These are phyloP conservation scores for Sporothrix inflata DNA, from an alignment of 2,329 filamentous ascomycete genomes.

Conservation along the genomic window DNA sequence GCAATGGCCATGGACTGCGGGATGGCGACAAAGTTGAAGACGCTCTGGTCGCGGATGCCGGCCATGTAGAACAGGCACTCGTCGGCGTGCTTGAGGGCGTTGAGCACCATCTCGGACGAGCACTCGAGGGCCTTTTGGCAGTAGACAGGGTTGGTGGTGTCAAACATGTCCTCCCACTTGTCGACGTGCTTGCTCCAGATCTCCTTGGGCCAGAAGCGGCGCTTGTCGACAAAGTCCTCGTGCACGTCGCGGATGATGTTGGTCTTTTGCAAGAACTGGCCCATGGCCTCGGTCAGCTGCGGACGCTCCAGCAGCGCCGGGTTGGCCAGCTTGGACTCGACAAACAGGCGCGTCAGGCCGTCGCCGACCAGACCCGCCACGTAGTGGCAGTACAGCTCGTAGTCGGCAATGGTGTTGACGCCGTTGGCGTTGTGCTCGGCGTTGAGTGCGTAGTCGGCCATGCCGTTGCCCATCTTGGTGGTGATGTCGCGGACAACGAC, in stretches of 20 bases:
- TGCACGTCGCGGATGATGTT: slow-evolving; percentile 97
- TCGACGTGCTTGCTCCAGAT: slow-evolving; percentile 96
- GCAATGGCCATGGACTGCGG: slow-evolving; percentile 98
- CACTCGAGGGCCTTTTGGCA: slow-evolving; percentile 78
- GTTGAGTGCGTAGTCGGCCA: slow-evolving; percentile 93
- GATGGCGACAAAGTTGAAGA: slow-evolving; percentile 99
- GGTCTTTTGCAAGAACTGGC: slow-evolving; percentile 94
- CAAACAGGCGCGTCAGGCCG: slow-evolving; percentile 86
- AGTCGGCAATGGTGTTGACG: slow-evolving; percentile 82
- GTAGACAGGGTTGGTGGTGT: slow-evolving; percentile 49
- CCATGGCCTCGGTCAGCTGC: slow-evolving; percentile 91
- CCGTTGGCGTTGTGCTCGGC: slow-evolving; percentile 79
- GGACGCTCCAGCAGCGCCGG: slow-evolving; percentile 77
- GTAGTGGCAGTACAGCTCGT: slow-evolving; percentile 97
- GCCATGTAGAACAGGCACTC: slow-evolving; percentile 99
- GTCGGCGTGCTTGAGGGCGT: slow-evolving; percentile 82
- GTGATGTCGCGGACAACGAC: slow-evolving; percentile 92
- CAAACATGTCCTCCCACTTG: slow-evolving; percentile 87
- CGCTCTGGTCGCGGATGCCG: slow-evolving; percentile 89
- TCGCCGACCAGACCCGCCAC: slow-evolving; percentile 98
- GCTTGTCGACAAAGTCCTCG: slow-evolving; percentile 85
- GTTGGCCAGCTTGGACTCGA: slow-evolving; percentile 84
- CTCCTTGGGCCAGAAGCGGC: slow-evolving; percentile 93
- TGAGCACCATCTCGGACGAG: slow-evolving; percentile 91
- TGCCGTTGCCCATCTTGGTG: slow-evolving; percentile 93